Conservation (phyloP, 345 rosid species). For the Gossypium longicalyx region DNA sequence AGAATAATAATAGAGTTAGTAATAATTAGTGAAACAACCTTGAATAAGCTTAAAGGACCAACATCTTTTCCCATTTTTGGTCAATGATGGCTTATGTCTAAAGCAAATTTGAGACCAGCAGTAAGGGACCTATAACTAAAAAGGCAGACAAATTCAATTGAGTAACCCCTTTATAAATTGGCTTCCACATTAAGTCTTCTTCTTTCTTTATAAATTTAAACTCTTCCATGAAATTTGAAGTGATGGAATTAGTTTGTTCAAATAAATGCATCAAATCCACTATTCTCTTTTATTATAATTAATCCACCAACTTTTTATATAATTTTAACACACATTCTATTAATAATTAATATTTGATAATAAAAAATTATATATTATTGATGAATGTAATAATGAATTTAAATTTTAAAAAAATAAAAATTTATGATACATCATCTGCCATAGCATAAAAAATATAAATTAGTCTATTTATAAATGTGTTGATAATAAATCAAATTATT, state of each 20-base stretch:
- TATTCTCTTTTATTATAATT: no score
- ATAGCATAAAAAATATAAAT: no score
- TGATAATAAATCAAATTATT: no score
- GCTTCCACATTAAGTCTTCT: neutral
- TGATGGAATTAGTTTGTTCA: neutral
- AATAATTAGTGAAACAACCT: neutral
- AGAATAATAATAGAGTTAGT: neutral
- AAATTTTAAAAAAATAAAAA: no score
- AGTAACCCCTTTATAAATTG: neutral
- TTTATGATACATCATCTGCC: no score
- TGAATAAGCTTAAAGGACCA: neutral
- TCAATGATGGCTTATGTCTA: neutral
- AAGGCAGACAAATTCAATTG: neutral
- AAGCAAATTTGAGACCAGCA: neutral
- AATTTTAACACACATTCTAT: no score
- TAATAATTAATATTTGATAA: no score
- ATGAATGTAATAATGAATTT: no score
- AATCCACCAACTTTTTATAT: no score
- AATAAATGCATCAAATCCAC: neutral
- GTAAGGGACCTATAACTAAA: neutral
- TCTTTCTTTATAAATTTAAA: neutral
- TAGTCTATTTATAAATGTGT: no score
- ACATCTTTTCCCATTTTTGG: neutral
- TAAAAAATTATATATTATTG: no score
- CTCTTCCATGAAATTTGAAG: neutral